Percentiles rank a stretch among this genome's conserved stretches.
phyloP scores from a whole-genome alignment of 495 filamentous ascomycete species.

The Hypoxylon subgilvum region DNA sequence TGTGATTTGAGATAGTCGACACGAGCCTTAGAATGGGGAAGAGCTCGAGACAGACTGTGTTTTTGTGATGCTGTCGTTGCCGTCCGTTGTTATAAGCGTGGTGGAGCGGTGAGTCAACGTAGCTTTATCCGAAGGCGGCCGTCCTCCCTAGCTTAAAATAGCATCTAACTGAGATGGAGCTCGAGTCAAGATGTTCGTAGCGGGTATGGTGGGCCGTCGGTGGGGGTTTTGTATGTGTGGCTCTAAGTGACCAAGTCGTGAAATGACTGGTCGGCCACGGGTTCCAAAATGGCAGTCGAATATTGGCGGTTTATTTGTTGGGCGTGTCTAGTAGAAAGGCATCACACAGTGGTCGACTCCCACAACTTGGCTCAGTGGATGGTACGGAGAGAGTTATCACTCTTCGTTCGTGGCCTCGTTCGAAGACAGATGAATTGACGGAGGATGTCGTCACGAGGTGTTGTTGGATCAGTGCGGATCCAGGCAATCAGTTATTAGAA shows the following conservation, averaged over 20 bases:
- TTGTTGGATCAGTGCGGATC: constrained; percentile 33
- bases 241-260: constrained; percentile 33
- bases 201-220: constrained; percentile 43
- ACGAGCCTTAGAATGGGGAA: constrained; percentile 31
- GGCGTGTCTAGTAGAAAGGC: constrained; percentile 9
- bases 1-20: constrained; percentile 46
- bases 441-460: constrained; percentile 30
- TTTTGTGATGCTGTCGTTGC: constrained; percentile 34
- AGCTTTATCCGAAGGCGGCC: constrained; percentile 43
- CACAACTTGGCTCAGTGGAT: constrained; percentile 32
- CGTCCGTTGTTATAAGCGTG: constrained; percentile 12
- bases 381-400: constrained; percentile 28
- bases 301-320: constrained; percentile 31
- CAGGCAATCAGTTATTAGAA: constrained; percentile 32
- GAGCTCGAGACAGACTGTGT: constrained; percentile 22
- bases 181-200: constrained; percentile 35
- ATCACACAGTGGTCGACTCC: constrained; percentile 25
- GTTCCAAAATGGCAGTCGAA: constrained; percentile 24
- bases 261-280: constrained; percentile 39
- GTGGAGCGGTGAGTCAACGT: constrained; percentile 32
- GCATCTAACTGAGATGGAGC: constrained; percentile 23
- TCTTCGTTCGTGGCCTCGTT: constrained; percentile 38
- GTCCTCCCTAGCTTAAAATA: constrained; percentile 22
- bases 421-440: constrained; percentile 21
- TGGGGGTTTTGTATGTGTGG: constrained; percentile 19